Evolutionary conservation across 2,329 filamentous ascomycete genomes (phyloP), one percentile per base, ranked within the genome.

Genomic region (Tolypocladium cylindrosporum): DNA sequence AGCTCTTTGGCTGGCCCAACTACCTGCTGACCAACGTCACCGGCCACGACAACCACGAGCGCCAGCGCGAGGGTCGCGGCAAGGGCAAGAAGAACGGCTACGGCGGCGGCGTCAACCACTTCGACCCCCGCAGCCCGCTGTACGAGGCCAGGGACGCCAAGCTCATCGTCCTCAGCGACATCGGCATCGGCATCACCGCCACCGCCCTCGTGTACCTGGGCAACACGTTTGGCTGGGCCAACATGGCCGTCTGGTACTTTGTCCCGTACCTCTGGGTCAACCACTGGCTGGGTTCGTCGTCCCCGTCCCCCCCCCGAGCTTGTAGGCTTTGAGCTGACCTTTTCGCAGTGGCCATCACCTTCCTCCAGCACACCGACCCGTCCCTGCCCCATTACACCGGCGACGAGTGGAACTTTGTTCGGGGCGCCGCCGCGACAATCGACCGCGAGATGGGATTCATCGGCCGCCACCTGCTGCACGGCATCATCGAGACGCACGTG

Each of bases 381-480:
- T 85, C 88, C 48, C 88, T 97, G 52, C 93, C 93, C 60, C 93
- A 97, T 82, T 97, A 97, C 82, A 84, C 87, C 58, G 83, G 85
- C 60, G 82, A 89, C 62, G 84, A 88, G 68, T 97, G 93, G 93
- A 96, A 88, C 77, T 97, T 91, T 71, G 86, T 92, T 64, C 91
- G 93, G 65, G 93, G 93, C 67, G 93, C 93, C 59, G 92, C 91
- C 59, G 92, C 93, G 59, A 97, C 93, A 61, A 96, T 97, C 68
- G 93, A 97, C 71, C 92, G 93, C 68, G 93, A 97, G 74, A 96
- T 97, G 70, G 93, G 93, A 61, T 97, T 97, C 80, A 87, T 97
- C 70, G 93, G 93, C 60, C 91, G 91, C 67, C 82, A 88, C 66
- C 82, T 97, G 61, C 81, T 97, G 73, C 93, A 97, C 81, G 93